These are phyloP conservation scores for Verbena officinalis DNA, from an alignment of 257 asterid genomes.

Conservation along the genomic window DNA sequence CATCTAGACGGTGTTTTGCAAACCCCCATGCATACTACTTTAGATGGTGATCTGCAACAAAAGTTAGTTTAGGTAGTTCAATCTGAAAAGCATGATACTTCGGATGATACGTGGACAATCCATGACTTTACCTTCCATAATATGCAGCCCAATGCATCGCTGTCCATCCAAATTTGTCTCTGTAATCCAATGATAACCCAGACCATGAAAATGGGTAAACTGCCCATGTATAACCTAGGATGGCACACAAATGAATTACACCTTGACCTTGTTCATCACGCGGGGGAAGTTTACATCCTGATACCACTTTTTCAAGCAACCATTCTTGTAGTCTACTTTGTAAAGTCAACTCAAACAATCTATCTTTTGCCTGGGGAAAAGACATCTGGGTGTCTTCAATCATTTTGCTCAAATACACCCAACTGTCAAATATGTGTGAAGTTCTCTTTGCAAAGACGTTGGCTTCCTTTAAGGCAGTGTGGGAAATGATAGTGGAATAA, in stretches of 20 bases:
- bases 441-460: constrained; percentile 60
- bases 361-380: constrained; percentile 69
- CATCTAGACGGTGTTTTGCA: too few relatives aligned
- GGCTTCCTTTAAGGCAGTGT: constrained; percentile 66
- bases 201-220: constrained; percentile 77
- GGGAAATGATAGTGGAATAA: constrained; percentile 56
- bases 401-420: constrained; percentile 58
- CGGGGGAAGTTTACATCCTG: constrained; percentile 63
- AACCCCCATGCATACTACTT: too few relatives aligned
- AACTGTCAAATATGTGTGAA: constrained; percentile 49
- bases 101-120: constrained; percentile 19
- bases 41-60: too few relatives aligned
- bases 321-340: constrained; percentile 75
- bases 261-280: constrained; percentile 94
- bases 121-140: constrained; percentile 73
- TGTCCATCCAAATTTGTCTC: constrained; percentile 96
- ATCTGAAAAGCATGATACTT: too few relatives aligned
- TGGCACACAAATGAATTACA: constrained; percentile 91
- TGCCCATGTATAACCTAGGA: constrained; percentile 94
- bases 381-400: constrained; percentile 55
- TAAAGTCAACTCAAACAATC: constrained; percentile 74
- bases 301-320: constrained; percentile 75
- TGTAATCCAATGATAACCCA: constrained; percentile 84
- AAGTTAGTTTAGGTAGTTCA: too few relatives aligned
- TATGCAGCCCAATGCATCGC: constrained; percentile 98